A percentile compares a stretch with the other conserved stretches of the same genome.
These are phyloP conservation scores for Mycena galopus DNA, from an alignment of 768 basidiomycete species.

Conservation along the genomic window DNA sequence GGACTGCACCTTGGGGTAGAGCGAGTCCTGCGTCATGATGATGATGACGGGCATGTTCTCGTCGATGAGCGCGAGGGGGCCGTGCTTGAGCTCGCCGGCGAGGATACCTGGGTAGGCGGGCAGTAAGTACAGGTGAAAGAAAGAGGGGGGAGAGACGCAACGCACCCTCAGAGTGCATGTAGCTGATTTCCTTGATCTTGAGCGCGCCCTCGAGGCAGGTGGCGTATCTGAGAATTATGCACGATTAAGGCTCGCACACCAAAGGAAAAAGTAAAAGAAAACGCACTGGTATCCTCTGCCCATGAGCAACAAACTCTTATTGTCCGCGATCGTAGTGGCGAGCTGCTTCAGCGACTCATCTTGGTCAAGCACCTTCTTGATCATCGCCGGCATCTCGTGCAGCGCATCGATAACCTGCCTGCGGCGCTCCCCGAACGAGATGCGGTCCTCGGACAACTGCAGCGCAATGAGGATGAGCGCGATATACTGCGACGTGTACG, in stretches of 20 bases:
- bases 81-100: constrained; percentile 98
- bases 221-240: constrained; percentile 69
- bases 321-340: constrained; percentile 82
- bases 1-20: constrained; percentile 98
- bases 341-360: constrained; percentile 86
- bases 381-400: constrained; percentile 90
- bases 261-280: constrained; percentile 9
- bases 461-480: constrained; percentile 99
- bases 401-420: constrained; percentile 95
- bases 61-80: constrained; percentile 96
- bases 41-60: constrained; percentile 99
- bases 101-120: constrained; percentile 76
- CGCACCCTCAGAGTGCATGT: constrained; percentile 86
- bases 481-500: constrained; percentile 99
- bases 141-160: not conserved
- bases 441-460: constrained; percentile 96
- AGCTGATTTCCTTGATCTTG: constrained; percentile 99
- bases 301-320: constrained; percentile 94
- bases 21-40: constrained; percentile 98
- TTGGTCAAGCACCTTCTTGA: constrained; percentile 86
- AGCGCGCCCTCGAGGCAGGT: constrained; percentile 98
- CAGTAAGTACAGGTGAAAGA: constrained; percentile 2
- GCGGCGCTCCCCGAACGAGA: constrained; percentile 91
- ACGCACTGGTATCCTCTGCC: constrained; percentile 96
- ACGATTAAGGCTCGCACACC: constrained; percentile 21